Conservation (phyloP, 257 asterid species). For the Fraxinus americana region DNA sequence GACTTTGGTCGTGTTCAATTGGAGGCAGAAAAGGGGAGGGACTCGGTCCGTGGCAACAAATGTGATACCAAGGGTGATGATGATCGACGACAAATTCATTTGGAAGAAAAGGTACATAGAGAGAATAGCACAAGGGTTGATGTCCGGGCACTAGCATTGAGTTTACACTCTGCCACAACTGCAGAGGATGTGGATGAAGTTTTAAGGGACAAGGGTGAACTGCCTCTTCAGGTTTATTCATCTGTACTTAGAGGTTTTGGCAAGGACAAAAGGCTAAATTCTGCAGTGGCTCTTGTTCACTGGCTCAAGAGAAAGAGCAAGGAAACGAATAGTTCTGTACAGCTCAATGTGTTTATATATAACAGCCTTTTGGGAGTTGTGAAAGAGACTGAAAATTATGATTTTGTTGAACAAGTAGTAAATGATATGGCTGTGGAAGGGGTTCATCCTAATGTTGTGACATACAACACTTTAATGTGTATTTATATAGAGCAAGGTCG, state of each 20-base stretch:
- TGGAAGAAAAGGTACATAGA: slow-evolving; percentile 25
- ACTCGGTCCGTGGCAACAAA: neutral
- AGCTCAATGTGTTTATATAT: slow-evolving; percentile 65
- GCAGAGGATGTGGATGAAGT: slow-evolving; percentile 76
- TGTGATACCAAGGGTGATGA: neutral
- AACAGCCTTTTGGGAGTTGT: slow-evolving; percentile 79
- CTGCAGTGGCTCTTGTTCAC: slow-evolving; percentile 71
- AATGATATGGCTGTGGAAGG: slow-evolving; percentile 64
- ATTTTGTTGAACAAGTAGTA: slow-evolving; percentile 47
- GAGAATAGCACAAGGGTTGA: slow-evolving; percentile 40
- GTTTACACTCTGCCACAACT: slow-evolving; percentile 48
- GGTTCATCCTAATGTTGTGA: slow-evolving; percentile 68
- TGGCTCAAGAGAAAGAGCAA: slow-evolving; percentile 78
- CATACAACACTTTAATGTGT: slow-evolving; percentile 79
- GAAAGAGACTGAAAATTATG: slow-evolving; percentile 57
- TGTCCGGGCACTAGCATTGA: slow-evolving; percentile 64
- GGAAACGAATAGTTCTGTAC: slow-evolving; percentile 40
- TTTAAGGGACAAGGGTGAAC: slow-evolving; percentile 50
- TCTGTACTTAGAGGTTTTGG: slow-evolving; percentile 78
- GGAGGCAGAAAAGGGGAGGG: neutral
- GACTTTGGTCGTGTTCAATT: neutral
- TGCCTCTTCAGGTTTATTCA: slow-evolving; percentile 87
- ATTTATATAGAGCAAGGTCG: slow-evolving; percentile 66
- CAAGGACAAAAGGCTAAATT: slow-evolving; percentile 59
- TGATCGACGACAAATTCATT: slow-evolving; percentile 18